Conservation (phyloP, 106 monocot genomes). For the Apostasia shenzhenica region DNA sequence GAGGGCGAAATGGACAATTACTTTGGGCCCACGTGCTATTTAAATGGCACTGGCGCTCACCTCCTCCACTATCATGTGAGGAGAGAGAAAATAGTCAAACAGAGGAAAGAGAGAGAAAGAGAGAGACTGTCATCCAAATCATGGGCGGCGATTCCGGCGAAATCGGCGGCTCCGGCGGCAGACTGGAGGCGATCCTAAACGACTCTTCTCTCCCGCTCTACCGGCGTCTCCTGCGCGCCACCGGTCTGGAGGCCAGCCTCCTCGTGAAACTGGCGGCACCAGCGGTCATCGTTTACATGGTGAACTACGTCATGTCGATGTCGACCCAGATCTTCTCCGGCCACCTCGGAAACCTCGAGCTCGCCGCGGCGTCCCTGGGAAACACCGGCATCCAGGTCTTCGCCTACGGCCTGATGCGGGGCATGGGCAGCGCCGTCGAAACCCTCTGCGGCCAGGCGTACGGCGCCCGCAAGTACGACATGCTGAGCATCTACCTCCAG, state of each 20-base stretch:
- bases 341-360: conserved; percentile 82
- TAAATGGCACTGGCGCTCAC: no score
- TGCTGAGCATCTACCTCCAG: conserved; percentile 89
- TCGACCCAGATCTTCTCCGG: conserved; percentile 77
- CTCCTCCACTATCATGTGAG: no score
- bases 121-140: no score
- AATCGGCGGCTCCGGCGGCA: conserved; percentile 13
- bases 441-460: conserved; percentile 89
- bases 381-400: conserved; percentile 86
- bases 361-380: conserved; percentile 80
- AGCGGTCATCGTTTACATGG: conserved; percentile 75
- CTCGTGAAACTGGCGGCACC: conserved; percentile 48
- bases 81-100: no score
- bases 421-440: conserved; percentile 92
- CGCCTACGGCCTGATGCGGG: conserved; percentile 88
- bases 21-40: no score
- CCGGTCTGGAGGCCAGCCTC: conserved; percentile 46
- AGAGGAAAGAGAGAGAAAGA: no score
- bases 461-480: conserved; percentile 65
- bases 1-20: no score
- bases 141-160: neutral
- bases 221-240: conserved; percentile 19
- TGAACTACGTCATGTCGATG: conserved; percentile 87
- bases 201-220: conserved; percentile 15
- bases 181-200: conserved; percentile 48